Base-by-base conservation (phyloP, 257 asterid species). In the Craterostigma plantagineum region DNA sequence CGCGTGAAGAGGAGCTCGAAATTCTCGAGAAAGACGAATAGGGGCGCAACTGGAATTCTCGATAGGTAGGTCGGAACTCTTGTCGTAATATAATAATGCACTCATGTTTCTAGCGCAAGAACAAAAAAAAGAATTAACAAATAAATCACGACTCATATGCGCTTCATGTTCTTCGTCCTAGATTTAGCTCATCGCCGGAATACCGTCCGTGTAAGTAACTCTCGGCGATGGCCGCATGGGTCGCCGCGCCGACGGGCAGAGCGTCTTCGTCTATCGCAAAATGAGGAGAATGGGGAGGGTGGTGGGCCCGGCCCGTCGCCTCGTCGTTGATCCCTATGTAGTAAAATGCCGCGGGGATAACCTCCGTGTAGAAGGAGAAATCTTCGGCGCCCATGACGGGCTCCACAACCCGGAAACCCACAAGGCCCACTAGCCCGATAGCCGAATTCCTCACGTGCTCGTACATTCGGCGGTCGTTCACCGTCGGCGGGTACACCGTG, bases 311-410 rank as follows among this genome's bases (percentile, higher is more conserved):
- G 0, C 98, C 95, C 16, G 79, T 50, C 2, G 71, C 66, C 58
- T 76, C 71, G 14, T 90, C 82, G 61, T 45, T 74, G 59, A 77
- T 75, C 16, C 98, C 98, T 4, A 90, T 67, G 66, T 55, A 90
- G 70, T 50, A 77, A 58, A 87, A 87, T n/a, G 77, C 79, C 1
- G 98, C 74, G 0, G 95, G 98, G 37, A 87, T 50, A 18, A 72
- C 65, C 57, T 87, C 77, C 11, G 90, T 67, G 63, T 79, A 87
- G 67, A n/a, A n/a, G n/a, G 98, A 55, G 63, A 90, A 90, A 66
- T 90, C 98, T 65, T 90, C 95, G 0, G 81, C 70, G 0, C 95
- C 95, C 95, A 90, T 90, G 15, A 83, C n/a, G 7, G 86, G 95
- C 8, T 73, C 64, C 14, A 72, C 84, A 1, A 57, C 77, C 16